Conservation (phyloP, 2,329 filamentous ascomycete species). For the Penicillium sp. region DNA sequence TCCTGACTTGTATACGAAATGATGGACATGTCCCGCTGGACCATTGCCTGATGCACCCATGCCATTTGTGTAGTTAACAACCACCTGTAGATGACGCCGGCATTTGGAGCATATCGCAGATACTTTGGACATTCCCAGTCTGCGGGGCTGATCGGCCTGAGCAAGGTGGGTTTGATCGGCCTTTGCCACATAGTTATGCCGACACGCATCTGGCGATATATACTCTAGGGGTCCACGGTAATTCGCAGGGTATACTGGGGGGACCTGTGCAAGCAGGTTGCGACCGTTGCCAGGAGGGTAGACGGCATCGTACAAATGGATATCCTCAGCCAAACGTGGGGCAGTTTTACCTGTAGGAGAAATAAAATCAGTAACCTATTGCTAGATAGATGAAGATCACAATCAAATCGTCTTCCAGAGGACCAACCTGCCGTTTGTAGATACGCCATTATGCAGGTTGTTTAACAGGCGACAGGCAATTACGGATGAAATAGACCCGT, state of each 20-base stretch:
- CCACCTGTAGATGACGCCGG: constrained; percentile 61
- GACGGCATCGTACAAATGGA: constrained; percentile 45
- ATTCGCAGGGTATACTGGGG: constrained; percentile 50
- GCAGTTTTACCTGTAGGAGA: constrained; percentile 50
- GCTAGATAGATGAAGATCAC: not conserved
- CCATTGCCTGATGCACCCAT: constrained; percentile 43
- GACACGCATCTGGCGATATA: constrained; percentile 51
- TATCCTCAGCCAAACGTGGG: constrained; percentile 49
- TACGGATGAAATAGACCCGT: not conserved
- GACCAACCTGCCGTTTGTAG: constrained; percentile 35
- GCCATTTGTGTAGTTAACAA: constrained; percentile 52
- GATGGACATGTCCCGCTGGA: constrained; percentile 57
- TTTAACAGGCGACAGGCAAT: not conserved
- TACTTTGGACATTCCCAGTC: constrained; percentile 54
- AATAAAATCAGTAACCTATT: constrained; percentile 4
- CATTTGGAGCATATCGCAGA: constrained; percentile 63
- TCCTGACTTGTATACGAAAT: constrained; percentile 52
- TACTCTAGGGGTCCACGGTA: constrained; percentile 36
- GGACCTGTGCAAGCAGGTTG: constrained; percentile 60
- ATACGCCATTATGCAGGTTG: constrained; percentile 25
- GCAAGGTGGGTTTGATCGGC: constrained; percentile 54
- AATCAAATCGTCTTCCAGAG: not conserved
- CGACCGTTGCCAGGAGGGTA: constrained; percentile 46
- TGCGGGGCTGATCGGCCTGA: constrained; percentile 37
- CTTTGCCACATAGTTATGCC: constrained; percentile 61